These are phyloP conservation scores for Ustilago esculenta DNA, from an alignment of 1,284 basidiomycete genomes.

Conservation along the genomic window DNA sequence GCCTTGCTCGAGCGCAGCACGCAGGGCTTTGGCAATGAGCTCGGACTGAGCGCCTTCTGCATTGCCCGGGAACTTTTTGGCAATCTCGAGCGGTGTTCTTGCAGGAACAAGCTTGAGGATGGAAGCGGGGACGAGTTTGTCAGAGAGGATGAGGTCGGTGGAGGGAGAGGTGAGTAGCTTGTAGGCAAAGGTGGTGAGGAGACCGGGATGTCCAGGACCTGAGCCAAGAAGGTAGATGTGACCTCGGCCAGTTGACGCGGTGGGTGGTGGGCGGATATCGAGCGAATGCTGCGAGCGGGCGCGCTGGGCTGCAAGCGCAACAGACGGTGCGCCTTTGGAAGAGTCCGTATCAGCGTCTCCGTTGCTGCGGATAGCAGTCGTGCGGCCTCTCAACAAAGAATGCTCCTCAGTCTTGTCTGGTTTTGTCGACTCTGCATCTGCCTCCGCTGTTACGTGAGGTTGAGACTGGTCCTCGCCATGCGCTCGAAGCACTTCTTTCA, in stretches of 20 bases:
- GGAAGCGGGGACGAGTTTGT: conserved; percentile 93
- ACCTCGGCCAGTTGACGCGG: conserved; percentile 18
- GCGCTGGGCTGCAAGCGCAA: conserved; percentile 4
- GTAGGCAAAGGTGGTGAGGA: conserved; percentile 88
- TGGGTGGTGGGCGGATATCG: conserved; percentile 37
- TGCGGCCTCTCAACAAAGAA: conserved; percentile 6
- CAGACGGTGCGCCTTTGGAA: not conserved
- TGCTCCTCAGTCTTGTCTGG: not conserved
- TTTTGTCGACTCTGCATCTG: too few relatives aligned
- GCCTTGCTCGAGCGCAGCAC: conserved; percentile 78
- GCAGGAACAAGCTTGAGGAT: conserved; percentile 86
- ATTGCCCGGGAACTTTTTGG: conserved; percentile 96
- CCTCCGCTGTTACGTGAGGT: not conserved
- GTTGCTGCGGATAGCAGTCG: conserved; percentile 3
- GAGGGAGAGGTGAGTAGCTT: conserved; percentile 76
- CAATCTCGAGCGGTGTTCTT: conserved; percentile 76
- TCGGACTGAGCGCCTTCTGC: conserved; percentile 93
- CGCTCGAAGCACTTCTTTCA: conserved; percentile 70
- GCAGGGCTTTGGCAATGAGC: conserved; percentile 88
- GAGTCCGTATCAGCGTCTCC: not conserved
- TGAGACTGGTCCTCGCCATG: conserved; percentile 28
- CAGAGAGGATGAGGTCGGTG: conserved; percentile 87
- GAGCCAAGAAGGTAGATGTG: conserved; percentile 82
- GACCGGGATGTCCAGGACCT: conserved; percentile 90
- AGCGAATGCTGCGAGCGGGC: conserved; percentile 56